Evolutionary conservation across 2,329 filamentous ascomycete species (phyloP).

Genomic region (Colletotrichum tabaci): DNA sequence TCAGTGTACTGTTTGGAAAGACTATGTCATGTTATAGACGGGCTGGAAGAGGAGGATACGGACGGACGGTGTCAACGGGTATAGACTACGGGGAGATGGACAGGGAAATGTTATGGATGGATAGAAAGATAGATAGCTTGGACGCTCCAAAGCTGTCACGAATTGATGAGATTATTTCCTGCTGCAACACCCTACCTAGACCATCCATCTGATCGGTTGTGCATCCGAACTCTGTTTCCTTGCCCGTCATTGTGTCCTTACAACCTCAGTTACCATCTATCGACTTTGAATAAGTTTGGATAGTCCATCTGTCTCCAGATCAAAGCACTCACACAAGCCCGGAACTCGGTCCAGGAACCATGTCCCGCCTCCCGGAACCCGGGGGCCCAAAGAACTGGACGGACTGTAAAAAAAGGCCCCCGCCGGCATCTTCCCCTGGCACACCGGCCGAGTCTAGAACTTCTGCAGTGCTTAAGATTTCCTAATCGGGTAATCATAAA

Average conservation of each 20-base stretch:
- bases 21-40: neutral
- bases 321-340: neutral
- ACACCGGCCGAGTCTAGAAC: neutral
- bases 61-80: neutral
- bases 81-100: too few relatives aligned
- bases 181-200: neutral
- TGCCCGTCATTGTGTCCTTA: too few relatives aligned
- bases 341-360: neutral
- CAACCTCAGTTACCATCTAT: neutral
- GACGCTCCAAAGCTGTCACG: neutral
- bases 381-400: neutral
- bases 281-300: too few relatives aligned
- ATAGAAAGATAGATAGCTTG: neutral
- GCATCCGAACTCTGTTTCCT: fast-evolving
- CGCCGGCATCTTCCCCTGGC: constrained; percentile 10
- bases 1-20: neutral
- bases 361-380: neutral
- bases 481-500: constrained; percentile 13
- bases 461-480: neutral
- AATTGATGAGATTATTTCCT: constrained; percentile 19
- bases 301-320: neutral
- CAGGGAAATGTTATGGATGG: neutral
- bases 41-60: neutral
- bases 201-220: neutral
- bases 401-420: neutral